These are phyloP conservation scores for Penicillium vulpinum DNA, from an alignment of 2,329 filamentous ascomycete species.

Conservation along the genomic window DNA sequence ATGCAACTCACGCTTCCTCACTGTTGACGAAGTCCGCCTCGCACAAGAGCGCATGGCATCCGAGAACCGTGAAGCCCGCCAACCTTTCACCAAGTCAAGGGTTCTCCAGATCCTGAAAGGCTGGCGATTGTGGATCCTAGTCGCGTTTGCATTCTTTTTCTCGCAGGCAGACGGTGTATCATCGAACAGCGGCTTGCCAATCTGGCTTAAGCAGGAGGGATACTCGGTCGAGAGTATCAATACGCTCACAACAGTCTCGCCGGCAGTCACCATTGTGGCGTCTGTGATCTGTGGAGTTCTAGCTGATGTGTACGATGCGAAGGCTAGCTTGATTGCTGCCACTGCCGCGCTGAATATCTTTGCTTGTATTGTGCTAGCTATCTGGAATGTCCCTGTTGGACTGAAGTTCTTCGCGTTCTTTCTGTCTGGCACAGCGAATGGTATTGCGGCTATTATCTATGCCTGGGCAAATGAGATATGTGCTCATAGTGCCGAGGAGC, in stretches of 20 bases:
- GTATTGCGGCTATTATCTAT: conserved; percentile 25
- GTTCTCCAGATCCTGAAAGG: conserved; percentile 18
- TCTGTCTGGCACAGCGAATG: conserved; percentile 22
- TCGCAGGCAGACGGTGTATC: conserved; percentile 25
- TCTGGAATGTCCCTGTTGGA: conserved; percentile 20
- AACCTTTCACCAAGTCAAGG: conserved; percentile 18
- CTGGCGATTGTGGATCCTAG: conserved; percentile 20
- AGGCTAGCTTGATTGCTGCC: conserved; percentile 17
- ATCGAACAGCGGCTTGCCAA: conserved; percentile 22
- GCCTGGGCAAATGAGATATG: conserved; percentile 29
- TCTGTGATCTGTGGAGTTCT: conserved; percentile 19
- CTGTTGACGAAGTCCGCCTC: conserved; percentile 17
- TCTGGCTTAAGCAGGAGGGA: conserved; percentile 23
- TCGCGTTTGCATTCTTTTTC: conserved; percentile 24
- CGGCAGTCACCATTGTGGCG: conserved; percentile 18
- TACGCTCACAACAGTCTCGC: conserved; percentile 18
- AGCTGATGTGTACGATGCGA: conserved; percentile 17
- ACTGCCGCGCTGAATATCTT: conserved; percentile 20
- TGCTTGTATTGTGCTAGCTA: conserved; percentile 18
- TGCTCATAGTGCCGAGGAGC: conserved; percentile 35
- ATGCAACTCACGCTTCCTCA: conserved; percentile 20
- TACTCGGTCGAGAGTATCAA: conserved; percentile 24
- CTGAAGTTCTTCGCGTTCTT: conserved; percentile 23
- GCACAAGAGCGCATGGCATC: conserved; percentile 24
- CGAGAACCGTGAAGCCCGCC: conserved; percentile 20